These are phyloP conservation scores for Chytriomyces sp. DNA, from an alignment of 192 early-diverging fungal species.

Conservation along the genomic window DNA sequence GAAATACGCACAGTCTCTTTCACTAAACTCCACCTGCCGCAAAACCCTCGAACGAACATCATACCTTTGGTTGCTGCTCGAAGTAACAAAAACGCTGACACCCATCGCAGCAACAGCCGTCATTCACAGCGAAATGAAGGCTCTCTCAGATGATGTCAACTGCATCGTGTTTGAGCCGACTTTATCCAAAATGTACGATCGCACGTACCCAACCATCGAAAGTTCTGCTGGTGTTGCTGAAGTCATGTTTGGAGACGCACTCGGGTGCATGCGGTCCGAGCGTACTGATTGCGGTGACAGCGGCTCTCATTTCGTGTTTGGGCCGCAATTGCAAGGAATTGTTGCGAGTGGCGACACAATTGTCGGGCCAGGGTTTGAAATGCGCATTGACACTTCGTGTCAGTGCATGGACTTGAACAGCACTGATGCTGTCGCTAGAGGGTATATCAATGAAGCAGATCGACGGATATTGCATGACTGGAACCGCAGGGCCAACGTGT, in stretches of 20 bases:
- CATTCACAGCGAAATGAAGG: not conserved
- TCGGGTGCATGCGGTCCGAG: conserved; percentile 37
- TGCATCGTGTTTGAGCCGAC: conserved; percentile 27
- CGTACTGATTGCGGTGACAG: not conserved
- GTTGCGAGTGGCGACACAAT: conserved; percentile 26
- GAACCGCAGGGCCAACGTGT: not conserved
- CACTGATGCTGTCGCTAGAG: not conserved
- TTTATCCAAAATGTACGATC: conserved; percentile 5
- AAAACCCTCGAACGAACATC: conserved; percentile 29
- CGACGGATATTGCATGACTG: not conserved
- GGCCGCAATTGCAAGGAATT: conserved; percentile 26
- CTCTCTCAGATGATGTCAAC: not conserved
- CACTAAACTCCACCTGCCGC: conserved; percentile 28
- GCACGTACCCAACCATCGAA: conserved; percentile 26
- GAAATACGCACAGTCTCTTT: conserved; percentile 16
- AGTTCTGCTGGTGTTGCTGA: conserved; percentile 30
- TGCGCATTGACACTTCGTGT: conserved; percentile 9
- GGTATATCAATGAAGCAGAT: conserved; percentile 7
- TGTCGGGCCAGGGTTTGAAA: conserved; percentile 13
- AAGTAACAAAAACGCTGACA: conserved; percentile 19
- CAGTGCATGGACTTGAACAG: conserved; percentile 11
- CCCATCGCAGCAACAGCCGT: conserved; percentile 33
- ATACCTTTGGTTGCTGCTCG: conserved; percentile 31
- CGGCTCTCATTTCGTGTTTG: conserved; percentile 23
- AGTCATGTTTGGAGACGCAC: conserved; percentile 23